phyloP scores from a whole-genome alignment of 768 basidiomycete genomes.

The Russula compacta region DNA sequence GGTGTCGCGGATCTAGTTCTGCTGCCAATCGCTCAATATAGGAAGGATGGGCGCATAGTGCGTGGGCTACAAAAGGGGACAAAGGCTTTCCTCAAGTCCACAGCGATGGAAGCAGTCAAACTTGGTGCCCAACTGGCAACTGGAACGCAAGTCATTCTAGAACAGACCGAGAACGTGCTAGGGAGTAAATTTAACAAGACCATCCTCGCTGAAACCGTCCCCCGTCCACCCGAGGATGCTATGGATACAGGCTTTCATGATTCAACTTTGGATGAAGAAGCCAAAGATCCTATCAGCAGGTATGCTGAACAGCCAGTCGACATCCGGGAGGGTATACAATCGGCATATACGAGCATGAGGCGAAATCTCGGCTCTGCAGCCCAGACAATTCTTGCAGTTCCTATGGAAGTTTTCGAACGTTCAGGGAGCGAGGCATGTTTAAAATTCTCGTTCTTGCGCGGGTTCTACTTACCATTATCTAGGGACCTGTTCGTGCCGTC shows the following conservation, averaged over 20 bases:
- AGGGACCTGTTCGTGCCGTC: conserved; percentile 92
- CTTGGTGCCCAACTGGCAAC: conserved; percentile 90
- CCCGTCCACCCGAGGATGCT: conserved; percentile 24
- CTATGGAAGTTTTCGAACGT: conserved; percentile 97
- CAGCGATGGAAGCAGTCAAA: conserved; percentile 92
- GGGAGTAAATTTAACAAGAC: conserved; percentile 67
- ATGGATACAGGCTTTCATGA: conserved; percentile 24
- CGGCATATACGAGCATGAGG: conserved; percentile 83
- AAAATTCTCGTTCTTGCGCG: background rate
- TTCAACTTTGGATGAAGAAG: conserved; percentile 37
- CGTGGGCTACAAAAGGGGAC: conserved; percentile 93
- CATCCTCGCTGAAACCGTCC: conserved; percentile 59
- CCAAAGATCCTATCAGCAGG: conserved; percentile 60
- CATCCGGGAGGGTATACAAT: conserved; percentile 79
- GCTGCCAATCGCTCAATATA: conserved; percentile 94
- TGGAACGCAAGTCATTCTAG: conserved; percentile 95
- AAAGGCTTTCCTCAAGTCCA: conserved; percentile 86
- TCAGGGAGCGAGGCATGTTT: conserved; percentile 76
- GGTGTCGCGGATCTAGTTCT: conserved; percentile 94
- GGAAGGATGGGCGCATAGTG: conserved; percentile 89
- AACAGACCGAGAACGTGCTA: conserved; percentile 86
- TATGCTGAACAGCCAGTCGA: conserved; percentile 88
- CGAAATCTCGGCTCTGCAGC: conserved; percentile 88
- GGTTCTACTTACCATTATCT: conserved; percentile 9
- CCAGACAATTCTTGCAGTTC: conserved; percentile 96